A percentile compares a stretch with the other conserved stretches of the same genome.
Evolutionary conservation across 345 rosid genomes (phyloP).

Genomic region (Eucalyptus marginata): DNA sequence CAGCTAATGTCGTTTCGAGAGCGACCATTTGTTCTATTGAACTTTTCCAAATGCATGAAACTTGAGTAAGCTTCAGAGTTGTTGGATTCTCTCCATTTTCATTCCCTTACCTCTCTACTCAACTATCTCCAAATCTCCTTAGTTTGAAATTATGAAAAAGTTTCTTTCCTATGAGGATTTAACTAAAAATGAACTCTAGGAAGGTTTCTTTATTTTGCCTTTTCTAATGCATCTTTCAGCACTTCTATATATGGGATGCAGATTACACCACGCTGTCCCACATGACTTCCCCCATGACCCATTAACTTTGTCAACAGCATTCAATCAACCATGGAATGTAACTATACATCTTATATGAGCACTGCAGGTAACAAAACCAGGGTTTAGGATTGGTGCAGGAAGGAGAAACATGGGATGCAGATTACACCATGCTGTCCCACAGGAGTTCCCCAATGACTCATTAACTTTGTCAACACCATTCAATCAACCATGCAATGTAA

Average conservation of each 20-base stretch:
- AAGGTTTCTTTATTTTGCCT: not conserved
- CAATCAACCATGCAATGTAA: not conserved
- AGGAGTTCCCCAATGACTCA: not conserved
- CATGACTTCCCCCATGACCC: not conserved
- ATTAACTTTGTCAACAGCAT: not conserved
- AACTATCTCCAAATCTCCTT: not conserved
- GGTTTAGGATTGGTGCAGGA: not conserved
- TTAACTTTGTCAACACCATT: not conserved
- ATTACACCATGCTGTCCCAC: not conserved
- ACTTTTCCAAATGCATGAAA: not conserved
- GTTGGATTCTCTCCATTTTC: not conserved
- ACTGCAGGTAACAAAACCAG: not conserved
- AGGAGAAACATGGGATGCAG: not conserved
- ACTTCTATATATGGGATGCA: not conserved
- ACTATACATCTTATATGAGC: not conserved
- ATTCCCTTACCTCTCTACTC: not conserved
- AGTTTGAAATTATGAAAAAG: not conserved
- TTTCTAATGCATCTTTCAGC: not conserved
- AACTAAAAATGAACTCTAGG: not conserved
- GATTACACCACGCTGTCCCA: not conserved
- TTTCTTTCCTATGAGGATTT: not conserved
- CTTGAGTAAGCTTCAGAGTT: not conserved
- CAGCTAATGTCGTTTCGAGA: not conserved
- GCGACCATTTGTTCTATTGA: not conserved
- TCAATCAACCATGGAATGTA: not conserved